Percentiles rank a stretch among this genome's conserved stretches.
Evolutionary conservation across 148 eudicot species (phyloP).

Genomic region (Drosera capensis): DNA sequence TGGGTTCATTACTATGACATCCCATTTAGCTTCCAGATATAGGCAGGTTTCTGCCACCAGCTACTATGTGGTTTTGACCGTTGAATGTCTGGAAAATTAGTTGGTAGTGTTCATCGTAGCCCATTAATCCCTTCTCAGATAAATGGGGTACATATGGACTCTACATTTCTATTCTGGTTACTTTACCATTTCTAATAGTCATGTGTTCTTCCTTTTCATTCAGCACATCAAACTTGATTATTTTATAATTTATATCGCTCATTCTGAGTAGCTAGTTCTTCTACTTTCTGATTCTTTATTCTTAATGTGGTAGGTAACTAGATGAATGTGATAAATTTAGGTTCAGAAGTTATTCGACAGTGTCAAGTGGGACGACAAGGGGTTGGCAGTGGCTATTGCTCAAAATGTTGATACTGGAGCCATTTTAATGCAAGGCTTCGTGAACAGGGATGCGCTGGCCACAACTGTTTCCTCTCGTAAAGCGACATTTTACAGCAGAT

Average conservation of each 20-base stretch:
- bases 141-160: too few relatives aligned
- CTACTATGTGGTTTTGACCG: too few relatives aligned
- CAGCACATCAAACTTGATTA: neutral
- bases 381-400: constrained; percentile 99
- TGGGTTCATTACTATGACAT: too few relatives aligned
- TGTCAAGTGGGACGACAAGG: constrained; percentile 98
- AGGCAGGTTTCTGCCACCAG: too few relatives aligned
- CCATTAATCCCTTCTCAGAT: too few relatives aligned
- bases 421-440: constrained; percentile 94
- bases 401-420: constrained; percentile 95
- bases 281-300: neutral
- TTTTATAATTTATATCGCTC: neutral
- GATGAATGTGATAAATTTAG: constrained; percentile 30
- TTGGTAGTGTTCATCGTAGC: too few relatives aligned
- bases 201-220: too few relatives aligned
- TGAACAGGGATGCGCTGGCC: constrained; percentile 78
- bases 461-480: constrained; percentile 64
- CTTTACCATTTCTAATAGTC: too few relatives aligned
- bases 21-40: too few relatives aligned
- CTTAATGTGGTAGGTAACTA: constrained; percentile 7
- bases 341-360: constrained; percentile 65
- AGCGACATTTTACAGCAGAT: constrained; percentile 92
- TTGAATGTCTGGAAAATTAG: too few relatives aligned
- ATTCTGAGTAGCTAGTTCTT: neutral
- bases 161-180: too few relatives aligned